Conservation (phyloP, 2,329 filamentous ascomycete species). For the Calonectria naviculata region DNA sequence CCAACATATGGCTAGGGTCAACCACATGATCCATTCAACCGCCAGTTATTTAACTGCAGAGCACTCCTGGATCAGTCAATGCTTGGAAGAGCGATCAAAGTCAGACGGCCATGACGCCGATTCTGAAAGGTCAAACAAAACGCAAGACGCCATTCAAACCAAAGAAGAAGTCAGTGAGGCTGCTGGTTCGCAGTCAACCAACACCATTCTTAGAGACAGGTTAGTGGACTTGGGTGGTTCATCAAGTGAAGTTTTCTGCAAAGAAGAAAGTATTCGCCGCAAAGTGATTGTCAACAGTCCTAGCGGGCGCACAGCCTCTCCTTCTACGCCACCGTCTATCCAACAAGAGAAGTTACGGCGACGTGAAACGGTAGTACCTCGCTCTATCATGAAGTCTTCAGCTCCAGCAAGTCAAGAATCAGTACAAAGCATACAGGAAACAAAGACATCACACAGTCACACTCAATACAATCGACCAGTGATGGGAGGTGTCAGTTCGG, state of each 20-base stretch:
- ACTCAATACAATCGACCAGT: conserved; percentile 39
- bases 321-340: conserved; percentile 44
- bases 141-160: neutral
- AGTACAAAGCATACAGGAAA: neutral
- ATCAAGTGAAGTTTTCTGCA: neutral
- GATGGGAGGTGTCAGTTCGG: conserved; percentile 17
- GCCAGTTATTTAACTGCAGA: conserved; percentile 43
- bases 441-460: conserved; percentile 24
- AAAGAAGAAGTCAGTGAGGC: neutral
- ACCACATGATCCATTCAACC: conserved; percentile 42
- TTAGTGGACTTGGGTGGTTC: neutral
- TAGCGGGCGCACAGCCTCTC: conserved; percentile 27
- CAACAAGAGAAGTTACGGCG: conserved; percentile 50
- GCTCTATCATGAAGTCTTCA: conserved; percentile 49
- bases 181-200: neutral
- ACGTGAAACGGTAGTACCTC: conserved; percentile 42
- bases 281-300: conserved; percentile 49
- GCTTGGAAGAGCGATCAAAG: conserved; percentile 26
- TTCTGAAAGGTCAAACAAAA: neutral
- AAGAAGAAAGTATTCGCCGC: conserved; percentile 31
- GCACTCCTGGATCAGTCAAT: conserved; percentile 42
- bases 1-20: conserved; percentile 40
- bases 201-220: neutral
- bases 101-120: neutral
- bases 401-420: conserved; percentile 24